Evolutionary conservation across 139 green algal species (phyloP), one percentile per base, ranked within the genome.

Genomic region (Parachlorella kessleri): DNA sequence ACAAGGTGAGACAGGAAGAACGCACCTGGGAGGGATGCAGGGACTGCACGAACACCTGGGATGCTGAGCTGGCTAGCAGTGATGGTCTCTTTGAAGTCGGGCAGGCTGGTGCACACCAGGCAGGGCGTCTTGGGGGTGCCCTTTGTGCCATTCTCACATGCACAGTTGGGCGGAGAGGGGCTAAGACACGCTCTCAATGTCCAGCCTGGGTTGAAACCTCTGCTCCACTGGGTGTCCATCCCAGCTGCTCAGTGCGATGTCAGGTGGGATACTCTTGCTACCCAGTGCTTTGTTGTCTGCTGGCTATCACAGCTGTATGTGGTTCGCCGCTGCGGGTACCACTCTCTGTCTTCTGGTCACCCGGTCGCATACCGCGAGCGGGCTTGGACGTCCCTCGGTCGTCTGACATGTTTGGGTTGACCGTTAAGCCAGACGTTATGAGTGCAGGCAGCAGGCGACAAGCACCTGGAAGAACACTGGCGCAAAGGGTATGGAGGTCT

Each of bases 401-500:
- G n/a, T n/a, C n/a, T n/a, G n/a, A n/a, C n/a, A n/a, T n/a, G n/a
- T n/a, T n/a, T n/a, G n/a, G n/a, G n/a, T n/a, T n/a, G n/a, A n/a
- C n/a, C n/a, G n/a, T n/a, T n/a, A n/a, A n/a, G n/a, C n/a, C n/a
- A n/a, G n/a, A n/a, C n/a, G n/a, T n/a, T n/a, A n/a, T n/a, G n/a
- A n/a, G n/a, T n/a, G n/a, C n/a, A n/a, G n/a, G n/a, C n/a, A n/a
- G n/a, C n/a, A 39, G 68, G 39, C 39, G 38, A n/a, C 68, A 73
- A 38, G 68, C 68, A 73, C 3, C 26, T 73, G 39, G 68, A 55
- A 4, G 39, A 55, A 24, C 28, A 73, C 39, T 73, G 68, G 68
- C 68, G 55, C 68, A 55, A 30, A 3, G 68, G 68, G 4, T 35
- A 24, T 8, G 68, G 6, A 2, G 68, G 68, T 3, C 39, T 73